Evolutionary conservation across 345 rosid species (phyloP).

Genomic region (Diplotaxis tenuifolia): DNA sequence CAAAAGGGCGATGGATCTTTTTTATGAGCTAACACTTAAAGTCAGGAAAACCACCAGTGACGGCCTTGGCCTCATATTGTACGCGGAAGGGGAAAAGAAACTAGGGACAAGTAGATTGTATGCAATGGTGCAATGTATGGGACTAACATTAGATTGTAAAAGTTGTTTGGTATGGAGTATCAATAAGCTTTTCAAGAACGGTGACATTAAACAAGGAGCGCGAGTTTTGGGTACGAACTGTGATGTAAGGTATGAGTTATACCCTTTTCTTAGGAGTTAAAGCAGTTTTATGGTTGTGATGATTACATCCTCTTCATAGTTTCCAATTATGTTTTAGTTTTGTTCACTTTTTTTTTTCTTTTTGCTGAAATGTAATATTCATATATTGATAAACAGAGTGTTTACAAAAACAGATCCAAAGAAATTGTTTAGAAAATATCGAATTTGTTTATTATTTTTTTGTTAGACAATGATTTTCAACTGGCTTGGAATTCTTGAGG

Average conservation of each 20-base stretch:
- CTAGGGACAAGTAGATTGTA: not conserved
- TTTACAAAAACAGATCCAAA: not conserved
- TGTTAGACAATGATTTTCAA: not conserved
- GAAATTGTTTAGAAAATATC: not conserved
- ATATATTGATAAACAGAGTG: not conserved
- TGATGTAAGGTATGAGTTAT: not conserved
- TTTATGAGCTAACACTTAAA: not conserved
- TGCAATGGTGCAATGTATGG: not conserved
- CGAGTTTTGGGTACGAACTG: not conserved
- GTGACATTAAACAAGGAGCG: not conserved
- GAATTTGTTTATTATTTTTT: not conserved
- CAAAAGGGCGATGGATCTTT: not conserved
- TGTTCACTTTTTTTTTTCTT: not conserved
- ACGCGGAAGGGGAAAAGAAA: not conserved
- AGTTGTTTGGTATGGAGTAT: not conserved
- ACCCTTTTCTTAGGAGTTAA: not conserved
- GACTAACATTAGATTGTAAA: not conserved
- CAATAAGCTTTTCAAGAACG: not conserved
- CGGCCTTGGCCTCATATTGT: not conserved
- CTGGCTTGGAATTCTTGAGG: not conserved
- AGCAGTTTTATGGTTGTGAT: not conserved
- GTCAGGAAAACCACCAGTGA: not conserved
- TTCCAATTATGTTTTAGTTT: not conserved
- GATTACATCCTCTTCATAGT: not conserved
- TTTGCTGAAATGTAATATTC: not conserved